Base-by-base conservation (phyloP, 768 basidiomycete species). In the Bullera alba region DNA sequence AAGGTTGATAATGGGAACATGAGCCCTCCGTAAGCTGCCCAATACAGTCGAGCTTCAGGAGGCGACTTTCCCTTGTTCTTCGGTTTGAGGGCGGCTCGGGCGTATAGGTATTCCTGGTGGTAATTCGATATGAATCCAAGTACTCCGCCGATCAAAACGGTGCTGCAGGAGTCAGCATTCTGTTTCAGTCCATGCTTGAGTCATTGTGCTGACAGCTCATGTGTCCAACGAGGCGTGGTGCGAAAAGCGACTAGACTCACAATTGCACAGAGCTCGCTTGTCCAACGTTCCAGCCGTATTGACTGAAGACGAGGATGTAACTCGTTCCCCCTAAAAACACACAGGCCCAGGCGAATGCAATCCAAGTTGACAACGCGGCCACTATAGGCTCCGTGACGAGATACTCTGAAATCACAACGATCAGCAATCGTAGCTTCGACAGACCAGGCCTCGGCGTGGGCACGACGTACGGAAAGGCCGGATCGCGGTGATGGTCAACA, bases 321-420 rank as follows among this genome's bases (percentile, higher is more conserved):
- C 60, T 58, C 16, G 58, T 60, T 4, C 58, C 60, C 25, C 60
- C 58, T 7, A 71, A 47, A 57, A 69, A 71, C 41, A 71, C 50
- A 42, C 50, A 55, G 0, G 67, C 57, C 70, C 70, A 71, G 27
- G 61, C 59, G 44, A 71, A 67, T 1, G 63, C 70, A 16, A 71
- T 67, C 70, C 70, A 71, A 10, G 57, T 21, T 1, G 61, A 61
- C 25, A 71, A 35, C 7, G 65, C 67, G 5, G 58, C 46, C 1
- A 71, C 70, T 39, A 71, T 71, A 1, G 70, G 70, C 44, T 71
- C 70, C 3, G 67, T 69, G 34, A 56, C 30, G 4, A 70, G 64
- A 42, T 49, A 63, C 34, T 53, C 65, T 66, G 48, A 21, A 16
- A n/a, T 22, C 17, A 7, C 27, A 30, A 10, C 15, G 29, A 39